A percentile compares a stretch with the other conserved stretches of the same genome.
These are phyloP conservation scores for Xylaria longipes DNA, from an alignment of 495 filamentous ascomycete species.

Conservation along the genomic window DNA sequence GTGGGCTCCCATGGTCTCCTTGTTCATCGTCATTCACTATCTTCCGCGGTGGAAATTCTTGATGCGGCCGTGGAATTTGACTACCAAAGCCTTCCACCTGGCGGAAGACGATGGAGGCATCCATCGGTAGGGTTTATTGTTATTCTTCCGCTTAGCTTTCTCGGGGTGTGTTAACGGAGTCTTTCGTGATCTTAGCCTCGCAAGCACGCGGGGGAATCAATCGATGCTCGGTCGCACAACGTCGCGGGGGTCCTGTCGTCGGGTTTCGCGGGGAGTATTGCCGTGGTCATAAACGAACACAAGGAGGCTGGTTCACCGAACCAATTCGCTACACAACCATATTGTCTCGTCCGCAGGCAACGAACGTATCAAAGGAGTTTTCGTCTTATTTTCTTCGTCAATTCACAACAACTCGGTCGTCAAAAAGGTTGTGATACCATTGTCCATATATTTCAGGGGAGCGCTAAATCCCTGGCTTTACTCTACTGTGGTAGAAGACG, in stretches of 20 bases:
- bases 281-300: conserved; percentile 4
- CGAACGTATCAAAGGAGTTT: neutral
- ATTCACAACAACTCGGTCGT: conserved; percentile 1
- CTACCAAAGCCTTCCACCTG: conserved; percentile 53
- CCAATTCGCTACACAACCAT: conserved; percentile 16
- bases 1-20: conserved; percentile 53
- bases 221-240: conserved; percentile 22
- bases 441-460: neutral
- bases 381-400: conserved; percentile 7
- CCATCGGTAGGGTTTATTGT: conserved; percentile 44
- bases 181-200: neutral
- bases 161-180: neutral
- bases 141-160: conserved; percentile 15
- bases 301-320: conserved; percentile 12
- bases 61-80: conserved; percentile 47
- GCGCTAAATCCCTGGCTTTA: conserved; percentile 16
- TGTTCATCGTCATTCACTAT: conserved; percentile 42
- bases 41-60: conserved; percentile 37
- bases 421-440: conserved; percentile 15
- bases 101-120: conserved; percentile 56
- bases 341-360: conserved; percentile 7
- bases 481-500: conserved; percentile 11
- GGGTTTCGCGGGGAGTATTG: conserved; percentile 11
- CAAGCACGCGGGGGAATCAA: conserved; percentile 4
- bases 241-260: conserved; percentile 18